These are phyloP conservation scores for Neltuma alba DNA, from an alignment of 306 rosid genomes.

Conservation along the genomic window DNA sequence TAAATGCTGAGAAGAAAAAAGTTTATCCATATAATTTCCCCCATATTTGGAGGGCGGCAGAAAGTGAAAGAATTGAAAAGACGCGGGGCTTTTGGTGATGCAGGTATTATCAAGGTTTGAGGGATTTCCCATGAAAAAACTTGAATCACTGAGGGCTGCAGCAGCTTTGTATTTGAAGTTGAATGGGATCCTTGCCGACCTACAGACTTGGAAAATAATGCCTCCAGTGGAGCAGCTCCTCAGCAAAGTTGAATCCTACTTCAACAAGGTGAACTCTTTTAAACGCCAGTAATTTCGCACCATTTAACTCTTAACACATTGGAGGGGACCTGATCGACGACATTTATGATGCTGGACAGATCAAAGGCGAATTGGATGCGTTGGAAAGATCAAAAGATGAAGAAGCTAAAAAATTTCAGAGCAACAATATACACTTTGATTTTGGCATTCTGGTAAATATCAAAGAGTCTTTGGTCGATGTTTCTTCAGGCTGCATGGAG, in stretches of 20 bases:
- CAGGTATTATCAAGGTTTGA: conserved; percentile 30
- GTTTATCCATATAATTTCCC: neutral
- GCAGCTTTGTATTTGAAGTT: conserved; percentile 44
- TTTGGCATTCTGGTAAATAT: conserved; percentile 37
- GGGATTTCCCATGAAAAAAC: conserved; percentile 42
- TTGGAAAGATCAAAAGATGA: conserved; percentile 49
- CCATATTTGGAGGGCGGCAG: neutral
- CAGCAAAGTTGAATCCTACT: conserved; percentile 8
- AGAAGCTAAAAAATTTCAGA: conserved; percentile 33
- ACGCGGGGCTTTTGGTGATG: neutral
- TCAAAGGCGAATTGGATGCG: conserved; percentile 37
- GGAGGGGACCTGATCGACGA: neutral
- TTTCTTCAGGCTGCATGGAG: conserved; percentile 56
- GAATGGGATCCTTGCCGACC: conserved; percentile 24
- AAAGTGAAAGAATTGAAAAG: neutral
- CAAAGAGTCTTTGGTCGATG: conserved; percentile 50
- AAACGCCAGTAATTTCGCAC: neutral
- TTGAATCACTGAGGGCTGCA: conserved; percentile 48
- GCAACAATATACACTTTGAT: conserved; percentile 45
- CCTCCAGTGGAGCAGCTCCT: conserved; percentile 20
- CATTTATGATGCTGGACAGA: conserved; percentile 8
- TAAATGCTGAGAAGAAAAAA: neutral
- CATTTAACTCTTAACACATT: neutral
- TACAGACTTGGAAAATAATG: conserved; percentile 24
- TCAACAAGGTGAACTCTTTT: conserved; percentile 19